A percentile compares a stretch with the other conserved stretches of the same genome.
Evolutionary conservation across 306 rosid genomes (phyloP).

Genomic region (Prinsepia uniflora): DNA sequence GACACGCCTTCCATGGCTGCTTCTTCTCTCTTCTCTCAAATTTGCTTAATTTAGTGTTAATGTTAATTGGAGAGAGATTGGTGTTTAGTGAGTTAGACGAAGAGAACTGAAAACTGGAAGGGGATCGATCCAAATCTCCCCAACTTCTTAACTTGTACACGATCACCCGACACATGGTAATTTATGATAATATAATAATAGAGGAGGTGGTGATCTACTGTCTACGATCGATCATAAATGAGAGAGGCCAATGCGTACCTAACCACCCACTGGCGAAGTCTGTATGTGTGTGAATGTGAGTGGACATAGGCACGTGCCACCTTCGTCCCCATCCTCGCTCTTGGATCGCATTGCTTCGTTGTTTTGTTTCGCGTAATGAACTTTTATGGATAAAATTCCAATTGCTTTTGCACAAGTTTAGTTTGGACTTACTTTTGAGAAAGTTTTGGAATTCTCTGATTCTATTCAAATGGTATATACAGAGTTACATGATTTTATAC

Average conservation of each 20-base stretch:
- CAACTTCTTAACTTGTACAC: too few species aligned
- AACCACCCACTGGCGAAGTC: too few species aligned
- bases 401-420: too few species aligned
- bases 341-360: neutral
- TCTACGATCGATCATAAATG: slow-evolving; percentile 28
- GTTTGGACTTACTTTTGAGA: too few species aligned
- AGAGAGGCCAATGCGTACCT: neutral
- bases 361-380: too few species aligned
- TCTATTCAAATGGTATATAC: too few species aligned
- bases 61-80: neutral
- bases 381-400: too few species aligned
- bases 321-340: neutral
- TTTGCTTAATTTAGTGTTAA: neutral
- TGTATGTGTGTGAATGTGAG: neutral
- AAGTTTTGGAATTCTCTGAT: too few species aligned
- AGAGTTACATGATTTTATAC: too few species aligned
- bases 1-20: slow-evolving; percentile 54
- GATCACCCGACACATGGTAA: neutral
- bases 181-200: too few species aligned
- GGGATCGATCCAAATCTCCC: too few species aligned
- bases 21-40: neutral
- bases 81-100: neutral
- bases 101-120: neutral
- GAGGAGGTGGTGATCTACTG: neutral
- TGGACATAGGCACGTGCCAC: slow-evolving; percentile 14